These are phyloP conservation scores for Amauroascus niger DNA, from an alignment of 2,329 filamentous ascomycete species.

Conservation along the genomic window DNA sequence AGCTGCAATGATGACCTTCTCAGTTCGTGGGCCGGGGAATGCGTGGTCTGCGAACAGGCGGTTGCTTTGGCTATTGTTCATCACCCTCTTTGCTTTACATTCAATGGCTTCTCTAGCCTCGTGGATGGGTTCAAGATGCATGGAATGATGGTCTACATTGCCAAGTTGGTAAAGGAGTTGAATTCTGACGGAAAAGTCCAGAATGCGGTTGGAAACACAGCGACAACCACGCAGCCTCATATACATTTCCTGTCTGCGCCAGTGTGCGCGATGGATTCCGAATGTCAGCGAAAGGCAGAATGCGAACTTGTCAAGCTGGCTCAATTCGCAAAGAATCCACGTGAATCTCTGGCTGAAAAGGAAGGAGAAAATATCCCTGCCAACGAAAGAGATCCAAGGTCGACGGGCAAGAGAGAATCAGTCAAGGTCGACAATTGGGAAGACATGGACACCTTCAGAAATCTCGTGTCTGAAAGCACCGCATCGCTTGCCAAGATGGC, in stretches of 20 bases:
- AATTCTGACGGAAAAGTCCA: slow-evolving; percentile 12
- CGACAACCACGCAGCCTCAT: slow-evolving; percentile 2
- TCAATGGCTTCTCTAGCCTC: slow-evolving; percentile 13
- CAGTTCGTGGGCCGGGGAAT: slow-evolving; percentile 11
- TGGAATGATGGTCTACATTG: slow-evolving; percentile 14
- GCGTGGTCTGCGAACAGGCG: slow-evolving; percentile 11
- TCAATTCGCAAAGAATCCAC: not conserved
- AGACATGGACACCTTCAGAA: not conserved
- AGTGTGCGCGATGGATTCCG: slow-evolving; percentile 11
- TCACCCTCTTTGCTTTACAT: slow-evolving; percentile 14
- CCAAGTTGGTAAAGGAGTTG: slow-evolving; percentile 12
- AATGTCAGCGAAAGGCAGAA: slow-evolving; percentile 10
- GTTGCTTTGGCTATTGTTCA: slow-evolving; percentile 10
- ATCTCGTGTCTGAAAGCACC: not conserved
- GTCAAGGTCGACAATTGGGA: slow-evolving; percentile 4
- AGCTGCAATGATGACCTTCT: slow-evolving; percentile 12
- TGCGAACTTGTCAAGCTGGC: slow-evolving; percentile 5
- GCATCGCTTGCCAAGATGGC: not conserved
- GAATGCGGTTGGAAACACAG: slow-evolving; percentile 14
- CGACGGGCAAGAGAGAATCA: not conserved
- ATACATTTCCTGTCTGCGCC: slow-evolving; percentile 16
- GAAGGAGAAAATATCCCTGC: not conserved
- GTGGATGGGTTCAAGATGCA: slow-evolving; percentile 14
- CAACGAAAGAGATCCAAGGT: not conserved
- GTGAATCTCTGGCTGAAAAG: not conserved